These are phyloP conservation scores for Debaryomyces sp. DNA, from an alignment of 1,139 yeast genomes.

Conservation along the genomic window DNA sequence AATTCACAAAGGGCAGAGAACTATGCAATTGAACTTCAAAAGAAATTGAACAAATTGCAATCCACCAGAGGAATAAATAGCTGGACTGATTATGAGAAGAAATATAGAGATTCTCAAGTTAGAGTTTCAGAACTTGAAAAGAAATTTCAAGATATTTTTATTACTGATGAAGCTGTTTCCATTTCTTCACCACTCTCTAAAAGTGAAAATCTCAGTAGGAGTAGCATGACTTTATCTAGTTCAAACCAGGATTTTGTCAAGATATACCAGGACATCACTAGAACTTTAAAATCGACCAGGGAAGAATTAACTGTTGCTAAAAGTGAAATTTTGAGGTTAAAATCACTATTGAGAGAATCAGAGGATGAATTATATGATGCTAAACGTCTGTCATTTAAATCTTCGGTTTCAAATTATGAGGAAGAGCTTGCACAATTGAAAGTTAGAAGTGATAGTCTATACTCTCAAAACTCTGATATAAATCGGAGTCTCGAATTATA, in stretches of 20 bases:
- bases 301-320: conserved; percentile 54
- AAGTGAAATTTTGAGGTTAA: conserved; percentile 54
- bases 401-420: conserved; percentile 44
- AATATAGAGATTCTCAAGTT: conserved; percentile 39
- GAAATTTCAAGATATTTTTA: conserved; percentile 29
- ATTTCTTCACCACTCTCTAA: conserved; percentile 21
- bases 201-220: conserved; percentile 44
- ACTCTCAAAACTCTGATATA: conserved; percentile 54
- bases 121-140: conserved; percentile 39
- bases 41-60: conserved; percentile 46
- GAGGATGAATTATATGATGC: conserved; percentile 50
- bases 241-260: conserved; percentile 50
- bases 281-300: conserved; percentile 50
- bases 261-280: conserved; percentile 59
- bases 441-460: conserved; percentile 56
- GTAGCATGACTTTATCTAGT: conserved; percentile 31
- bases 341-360: conserved; percentile 49
- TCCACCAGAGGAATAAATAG: conserved; percentile 42
- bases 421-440: conserved; percentile 44
- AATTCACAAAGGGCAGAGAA: conserved; percentile 49
- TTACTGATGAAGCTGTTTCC: conserved; percentile 18
- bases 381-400: conserved; percentile 36
- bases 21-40: conserved; percentile 50
- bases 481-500: conserved; percentile 60
- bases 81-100: conserved; percentile 39